phyloP scores from a whole-genome alignment of 129 eudicot genomes.

The Flaveria ramosissima region DNA sequence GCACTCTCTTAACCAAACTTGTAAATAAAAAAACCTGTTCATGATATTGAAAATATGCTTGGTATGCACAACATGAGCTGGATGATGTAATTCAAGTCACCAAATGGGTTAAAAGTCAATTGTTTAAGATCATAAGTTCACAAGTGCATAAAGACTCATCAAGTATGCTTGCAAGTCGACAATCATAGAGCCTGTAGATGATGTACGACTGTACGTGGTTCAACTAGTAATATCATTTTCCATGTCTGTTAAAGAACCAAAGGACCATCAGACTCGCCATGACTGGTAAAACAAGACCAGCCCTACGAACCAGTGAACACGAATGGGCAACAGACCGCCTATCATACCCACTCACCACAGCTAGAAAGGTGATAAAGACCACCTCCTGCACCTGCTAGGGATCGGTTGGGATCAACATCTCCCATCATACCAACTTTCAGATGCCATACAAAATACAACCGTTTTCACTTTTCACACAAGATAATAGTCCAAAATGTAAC shows the following conservation, averaged over 20 bases:
- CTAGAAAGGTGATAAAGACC: not conserved
- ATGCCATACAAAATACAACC: conserved; percentile 1
- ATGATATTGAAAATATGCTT: too few species aligned
- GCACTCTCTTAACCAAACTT: too few species aligned
- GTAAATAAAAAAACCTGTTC: too few species aligned
- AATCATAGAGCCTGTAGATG: not conserved
- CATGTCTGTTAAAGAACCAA: not conserved
- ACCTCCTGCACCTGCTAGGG: not conserved
- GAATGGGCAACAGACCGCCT: not conserved
- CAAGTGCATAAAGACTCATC: not conserved
- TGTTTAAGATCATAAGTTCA: not conserved
- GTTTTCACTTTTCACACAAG: conserved; percentile 19
- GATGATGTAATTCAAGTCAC: not conserved
- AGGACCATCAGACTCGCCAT: not conserved
- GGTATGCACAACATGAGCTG: too few species aligned
- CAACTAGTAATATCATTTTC: conserved; percentile 4
- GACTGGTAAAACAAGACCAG: not conserved
- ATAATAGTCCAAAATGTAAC: not conserved
- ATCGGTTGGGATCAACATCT: not conserved
- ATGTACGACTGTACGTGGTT: not conserved
- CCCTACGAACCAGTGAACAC: not conserved
- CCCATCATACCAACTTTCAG: conserved; percentile 2
- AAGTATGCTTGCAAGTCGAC: not conserved
- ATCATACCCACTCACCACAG: not conserved
- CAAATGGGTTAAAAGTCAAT: not conserved